Evolutionary conservation across 768 basidiomycete species (phyloP).

Genomic region (Pulveroboletus sp.): DNA sequence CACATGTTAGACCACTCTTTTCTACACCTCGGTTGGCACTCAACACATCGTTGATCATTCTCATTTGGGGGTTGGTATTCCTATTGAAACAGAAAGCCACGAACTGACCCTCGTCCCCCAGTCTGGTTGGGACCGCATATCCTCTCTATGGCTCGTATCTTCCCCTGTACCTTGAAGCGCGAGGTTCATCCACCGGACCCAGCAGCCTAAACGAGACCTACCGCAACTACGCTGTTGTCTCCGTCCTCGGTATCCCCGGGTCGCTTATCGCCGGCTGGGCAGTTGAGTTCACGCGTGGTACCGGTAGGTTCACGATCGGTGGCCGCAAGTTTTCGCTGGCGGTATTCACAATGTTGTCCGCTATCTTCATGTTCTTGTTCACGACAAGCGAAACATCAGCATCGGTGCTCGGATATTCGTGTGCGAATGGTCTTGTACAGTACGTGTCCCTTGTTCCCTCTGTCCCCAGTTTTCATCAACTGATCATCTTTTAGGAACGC

Average conservation of each 20-base stretch:
- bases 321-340: conserved; percentile 50
- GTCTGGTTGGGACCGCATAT: conserved; percentile 50
- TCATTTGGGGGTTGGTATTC: conserved; percentile 47
- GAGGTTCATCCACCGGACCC: conserved; percentile 24
- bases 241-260: conserved; percentile 45
- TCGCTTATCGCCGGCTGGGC: conserved; percentile 45
- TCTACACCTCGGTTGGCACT: conserved; percentile 40
- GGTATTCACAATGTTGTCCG: conserved; percentile 42
- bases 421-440: conserved; percentile 41
- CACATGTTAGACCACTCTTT: conserved; percentile 51
- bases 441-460: conserved; percentile 20
- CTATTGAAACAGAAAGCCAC: neutral
- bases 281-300: conserved; percentile 41
- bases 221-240: conserved; percentile 50
- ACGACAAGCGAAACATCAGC: conserved; percentile 43
- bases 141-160: conserved; percentile 54
- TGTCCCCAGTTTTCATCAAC: too few species aligned
- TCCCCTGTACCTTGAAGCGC: conserved; percentile 43
- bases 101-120: conserved; percentile 14
- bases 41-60: conserved; percentile 47
- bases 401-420: conserved; percentile 45
- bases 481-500: conserved; percentile 36
- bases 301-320: conserved; percentile 34
- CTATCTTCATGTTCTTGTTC: conserved; percentile 50
- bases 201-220: conserved; percentile 34